phyloP scores from a whole-genome alignment of 1,284 basidiomycete species.

The Malassezia restricta region DNA sequence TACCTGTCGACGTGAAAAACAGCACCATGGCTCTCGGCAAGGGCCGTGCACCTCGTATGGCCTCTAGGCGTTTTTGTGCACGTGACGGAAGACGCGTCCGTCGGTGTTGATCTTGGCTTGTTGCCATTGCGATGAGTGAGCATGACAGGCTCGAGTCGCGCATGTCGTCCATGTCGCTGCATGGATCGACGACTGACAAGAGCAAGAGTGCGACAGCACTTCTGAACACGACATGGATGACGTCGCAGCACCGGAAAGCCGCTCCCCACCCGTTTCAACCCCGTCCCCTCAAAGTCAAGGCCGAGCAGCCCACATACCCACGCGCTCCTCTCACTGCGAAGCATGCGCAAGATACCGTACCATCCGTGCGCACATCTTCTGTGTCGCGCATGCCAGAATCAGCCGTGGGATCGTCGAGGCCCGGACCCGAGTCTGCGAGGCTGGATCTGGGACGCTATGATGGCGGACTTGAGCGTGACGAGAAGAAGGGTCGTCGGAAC shows the following conservation, averaged over 20 bases:
- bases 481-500: conserved; percentile 35
- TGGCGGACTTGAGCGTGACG: conserved; percentile 46
- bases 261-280: conserved; percentile 14
- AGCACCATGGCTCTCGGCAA: conserved; percentile 49
- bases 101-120: not conserved
- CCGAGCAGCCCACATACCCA: not conserved
- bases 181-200: not conserved
- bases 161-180: conserved; percentile 12
- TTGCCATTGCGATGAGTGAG: conserved; percentile 8
- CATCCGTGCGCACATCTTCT: not conserved
- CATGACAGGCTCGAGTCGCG: conserved; percentile 4
- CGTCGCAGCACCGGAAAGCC: conserved; percentile 14
- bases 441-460: conserved; percentile 45
- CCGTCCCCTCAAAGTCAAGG: conserved; percentile 6
- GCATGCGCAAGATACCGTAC: conserved; percentile 2
- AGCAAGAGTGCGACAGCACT: conserved; percentile 3
- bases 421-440: not conserved
- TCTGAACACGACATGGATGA: conserved; percentile 12
- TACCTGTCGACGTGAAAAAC: conserved; percentile 53
- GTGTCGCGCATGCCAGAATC: not conserved
- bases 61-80: not conserved
- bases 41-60: not conserved
- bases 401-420: not conserved
- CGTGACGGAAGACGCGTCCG: not conserved
- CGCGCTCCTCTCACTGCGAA: conserved; percentile 9